phyloP scores from a whole-genome alignment of 169 alveolate species.

The Amoebophrya sp. region DNA sequence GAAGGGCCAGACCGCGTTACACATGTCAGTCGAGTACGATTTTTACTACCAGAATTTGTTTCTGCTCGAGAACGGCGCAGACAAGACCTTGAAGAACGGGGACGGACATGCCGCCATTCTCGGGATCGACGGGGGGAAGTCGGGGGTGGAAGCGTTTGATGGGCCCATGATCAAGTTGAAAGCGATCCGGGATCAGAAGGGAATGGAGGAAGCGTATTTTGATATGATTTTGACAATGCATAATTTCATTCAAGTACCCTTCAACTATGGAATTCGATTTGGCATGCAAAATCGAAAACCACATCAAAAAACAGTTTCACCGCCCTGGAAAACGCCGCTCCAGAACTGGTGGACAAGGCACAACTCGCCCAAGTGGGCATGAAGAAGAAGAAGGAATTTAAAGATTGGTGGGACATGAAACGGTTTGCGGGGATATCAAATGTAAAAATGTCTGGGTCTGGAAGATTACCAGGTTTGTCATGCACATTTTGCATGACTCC shows the following conservation, averaged over 20 bases:
- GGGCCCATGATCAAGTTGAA: not conserved
- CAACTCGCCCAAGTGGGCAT: not conserved
- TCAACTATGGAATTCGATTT: too few relatives aligned
- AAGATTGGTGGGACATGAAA: not conserved
- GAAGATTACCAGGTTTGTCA: too few relatives aligned
- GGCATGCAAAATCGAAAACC: too few relatives aligned
- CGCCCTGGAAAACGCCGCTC: not conserved
- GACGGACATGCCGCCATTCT: not conserved
- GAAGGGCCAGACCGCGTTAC: not conserved
- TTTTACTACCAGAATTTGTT: not conserved
- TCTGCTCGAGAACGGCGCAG: not conserved
- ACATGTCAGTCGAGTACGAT: slow-evolving; percentile 17
- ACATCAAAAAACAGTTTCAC: too few relatives aligned
- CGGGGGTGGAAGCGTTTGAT: not conserved
- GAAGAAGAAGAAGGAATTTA: not conserved
- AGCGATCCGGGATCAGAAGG: not conserved
- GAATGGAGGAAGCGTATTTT: not conserved
- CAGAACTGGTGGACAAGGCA: not conserved
- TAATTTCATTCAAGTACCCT: too few relatives aligned
- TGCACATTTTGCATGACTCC: too few relatives aligned
- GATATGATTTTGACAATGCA: too few relatives aligned
- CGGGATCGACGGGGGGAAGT: not conserved
- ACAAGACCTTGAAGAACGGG: not conserved
- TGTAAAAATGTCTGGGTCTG: too few relatives aligned
- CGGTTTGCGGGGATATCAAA: not conserved